Evolutionary conservation across 2,329 filamentous ascomycete genomes (phyloP).

Genomic region (Graphium sp.): DNA sequence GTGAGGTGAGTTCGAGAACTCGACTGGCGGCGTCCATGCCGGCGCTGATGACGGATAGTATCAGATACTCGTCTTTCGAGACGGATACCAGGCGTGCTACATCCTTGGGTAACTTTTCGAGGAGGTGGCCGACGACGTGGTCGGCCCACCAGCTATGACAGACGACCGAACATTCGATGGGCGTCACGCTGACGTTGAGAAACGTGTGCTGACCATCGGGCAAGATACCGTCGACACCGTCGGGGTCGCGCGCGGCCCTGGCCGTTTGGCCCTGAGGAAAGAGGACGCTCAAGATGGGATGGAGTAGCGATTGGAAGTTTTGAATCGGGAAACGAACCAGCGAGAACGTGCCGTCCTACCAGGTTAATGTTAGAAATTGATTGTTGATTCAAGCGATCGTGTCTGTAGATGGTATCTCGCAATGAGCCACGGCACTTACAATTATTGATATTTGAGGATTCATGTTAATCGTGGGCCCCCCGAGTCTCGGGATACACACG

Average conservation of each 20-base stretch:
- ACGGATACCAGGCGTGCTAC: conserved; percentile 45
- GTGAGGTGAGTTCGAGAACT: conserved; percentile 81
- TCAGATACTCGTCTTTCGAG: conserved; percentile 69
- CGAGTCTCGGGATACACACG: too few species aligned
- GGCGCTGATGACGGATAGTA: conserved; percentile 78
- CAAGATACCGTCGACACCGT: conserved; percentile 27
- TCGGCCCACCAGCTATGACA: conserved; percentile 63
- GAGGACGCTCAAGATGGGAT: conserved; percentile 73
- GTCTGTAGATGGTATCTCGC: too few species aligned
- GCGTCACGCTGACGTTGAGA: conserved; percentile 84
- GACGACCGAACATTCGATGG: conserved; percentile 82
- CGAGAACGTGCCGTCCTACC: conserved; percentile 69
- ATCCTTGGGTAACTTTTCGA: conserved; percentile 42
- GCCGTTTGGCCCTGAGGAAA: conserved; percentile 42
- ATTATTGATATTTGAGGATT: conserved; percentile 41
- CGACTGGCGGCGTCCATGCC: conserved; percentile 82
- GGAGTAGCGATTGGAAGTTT: conserved; percentile 62
- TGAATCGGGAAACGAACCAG: conserved; percentile 80
- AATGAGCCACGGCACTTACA: conserved; percentile 30
- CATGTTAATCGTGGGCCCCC: too few species aligned
- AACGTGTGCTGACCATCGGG: conserved; percentile 53
- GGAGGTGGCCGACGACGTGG: conserved; percentile 57
- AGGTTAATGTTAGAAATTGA: conserved; percentile 15
- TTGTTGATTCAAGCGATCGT: not conserved
- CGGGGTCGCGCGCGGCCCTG: conserved; percentile 12